Evolutionary conservation across 2,329 filamentous ascomycete genomes (phyloP).

Genomic region (Botrytis aclada): DNA sequence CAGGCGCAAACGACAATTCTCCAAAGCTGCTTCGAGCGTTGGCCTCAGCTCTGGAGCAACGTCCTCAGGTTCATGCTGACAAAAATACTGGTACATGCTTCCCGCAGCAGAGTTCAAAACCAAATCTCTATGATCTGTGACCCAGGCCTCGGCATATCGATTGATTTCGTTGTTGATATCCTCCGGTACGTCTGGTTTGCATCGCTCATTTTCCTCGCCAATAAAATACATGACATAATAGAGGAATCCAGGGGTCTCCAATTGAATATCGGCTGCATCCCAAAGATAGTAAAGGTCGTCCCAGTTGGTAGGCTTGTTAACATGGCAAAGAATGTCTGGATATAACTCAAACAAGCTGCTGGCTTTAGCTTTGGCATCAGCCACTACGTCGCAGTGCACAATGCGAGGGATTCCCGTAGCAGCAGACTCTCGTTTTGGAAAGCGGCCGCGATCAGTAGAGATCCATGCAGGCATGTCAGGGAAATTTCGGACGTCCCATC

Average conservation of each 20-base stretch:
- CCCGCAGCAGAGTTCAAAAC: neutral
- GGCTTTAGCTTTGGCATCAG: conserved; percentile 22
- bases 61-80: neutral
- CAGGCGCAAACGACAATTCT: neutral
- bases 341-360: conserved; percentile 15
- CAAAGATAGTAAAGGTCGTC: conserved; percentile 37
- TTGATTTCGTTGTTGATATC: conserved; percentile 19
- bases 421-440: conserved; percentile 20
- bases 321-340: conserved; percentile 13
- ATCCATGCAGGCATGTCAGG: conserved; percentile 24
- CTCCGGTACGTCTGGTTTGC: neutral
- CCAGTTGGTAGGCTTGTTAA: conserved; percentile 25
- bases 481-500: conserved; percentile 11
- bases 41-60: neutral
- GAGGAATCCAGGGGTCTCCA: conserved; percentile 35
- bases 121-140: neutral
- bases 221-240: conserved; percentile 34
- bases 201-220: conserved; percentile 17
- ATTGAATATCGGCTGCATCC: conserved; percentile 36
- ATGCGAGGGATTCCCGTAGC: conserved; percentile 16
- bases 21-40: neutral
- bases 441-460: conserved; percentile 25
- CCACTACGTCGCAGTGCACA: conserved; percentile 20
- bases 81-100: conserved; percentile 11
- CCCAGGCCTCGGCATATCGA: conserved; percentile 26